Percentiles rank a stretch among this genome's conserved stretches.
phyloP scores from a whole-genome alignment of 2,329 filamentous ascomycete species.

The Sordariomycetes sp. region DNA sequence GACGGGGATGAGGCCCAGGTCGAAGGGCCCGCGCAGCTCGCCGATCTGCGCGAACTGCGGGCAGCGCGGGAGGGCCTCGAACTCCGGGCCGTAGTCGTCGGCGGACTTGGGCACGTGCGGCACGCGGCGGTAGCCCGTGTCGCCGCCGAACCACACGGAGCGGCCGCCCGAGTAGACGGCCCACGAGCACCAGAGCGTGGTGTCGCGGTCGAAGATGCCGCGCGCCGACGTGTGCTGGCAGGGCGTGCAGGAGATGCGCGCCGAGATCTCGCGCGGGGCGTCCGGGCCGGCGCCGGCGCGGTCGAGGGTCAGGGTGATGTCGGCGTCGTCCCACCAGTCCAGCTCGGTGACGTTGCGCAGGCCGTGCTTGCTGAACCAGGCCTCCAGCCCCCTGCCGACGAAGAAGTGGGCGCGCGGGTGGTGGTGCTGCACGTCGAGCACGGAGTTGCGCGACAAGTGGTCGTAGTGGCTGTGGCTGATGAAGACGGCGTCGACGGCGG shows the following conservation, averaged over 20 bases:
- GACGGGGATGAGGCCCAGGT: constrained; percentile 86
- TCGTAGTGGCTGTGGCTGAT: constrained; percentile 93
- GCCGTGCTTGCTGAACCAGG: constrained; percentile 66
- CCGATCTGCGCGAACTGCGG: constrained; percentile 84
- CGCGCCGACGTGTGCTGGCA: constrained; percentile 75
- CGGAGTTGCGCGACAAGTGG: constrained; percentile 69
- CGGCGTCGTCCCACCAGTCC: constrained; percentile 88
- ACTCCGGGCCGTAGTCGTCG: constrained; percentile 64
- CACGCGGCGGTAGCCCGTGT: constrained; percentile 82
- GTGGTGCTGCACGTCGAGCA: constrained; percentile 57
- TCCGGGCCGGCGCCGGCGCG: constrained; percentile 12
- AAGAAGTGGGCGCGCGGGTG: constrained; percentile 82
- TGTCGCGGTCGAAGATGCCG: constrained; percentile 55
- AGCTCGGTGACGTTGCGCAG: constrained; percentile 74
- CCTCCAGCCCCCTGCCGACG: constrained; percentile 70
- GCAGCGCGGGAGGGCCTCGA: constrained; percentile 58
- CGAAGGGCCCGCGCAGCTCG: constrained; percentile 69
- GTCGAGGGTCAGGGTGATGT: constrained; percentile 50
- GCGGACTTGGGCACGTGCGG: constrained; percentile 45
- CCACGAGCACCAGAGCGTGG: constrained; percentile 86
- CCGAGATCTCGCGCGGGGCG: constrained; percentile 45
- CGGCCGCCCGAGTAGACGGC: constrained; percentile 60
- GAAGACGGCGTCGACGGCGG: constrained; percentile 63
- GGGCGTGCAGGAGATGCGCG: constrained; percentile 67
- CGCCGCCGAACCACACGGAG: constrained; percentile 80